phyloP scores from a whole-genome alignment of 192 early-diverging fungal species.

The Allomyces macrogynus region DNA sequence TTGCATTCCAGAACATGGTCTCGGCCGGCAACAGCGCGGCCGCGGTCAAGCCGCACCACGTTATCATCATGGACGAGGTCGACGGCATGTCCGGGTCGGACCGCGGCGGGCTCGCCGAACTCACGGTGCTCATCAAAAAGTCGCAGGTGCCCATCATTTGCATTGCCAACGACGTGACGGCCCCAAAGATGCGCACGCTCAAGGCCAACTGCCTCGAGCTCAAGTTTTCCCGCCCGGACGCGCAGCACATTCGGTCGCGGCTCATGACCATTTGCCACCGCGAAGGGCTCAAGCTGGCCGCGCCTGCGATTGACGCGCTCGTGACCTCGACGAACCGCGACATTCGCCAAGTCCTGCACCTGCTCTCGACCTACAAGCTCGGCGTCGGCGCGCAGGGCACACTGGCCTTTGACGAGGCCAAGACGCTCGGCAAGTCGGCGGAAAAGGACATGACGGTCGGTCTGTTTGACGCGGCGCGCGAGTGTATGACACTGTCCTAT shows the following conservation, averaged over 20 bases:
- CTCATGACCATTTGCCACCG: constrained; percentile 54
- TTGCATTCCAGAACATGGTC: constrained; percentile 6
- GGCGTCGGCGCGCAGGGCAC: constrained; percentile 12
- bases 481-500: constrained; percentile 28
- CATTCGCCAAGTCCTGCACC: constrained; percentile 89
- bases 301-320: constrained; percentile 63
- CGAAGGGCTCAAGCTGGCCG: constrained; percentile 52
- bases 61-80: constrained; percentile 97
- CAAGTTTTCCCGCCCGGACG: constrained; percentile 29
- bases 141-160: constrained; percentile 90
- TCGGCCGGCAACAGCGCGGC: background rate
- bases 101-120: constrained; percentile 68
- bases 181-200: constrained; percentile 64
- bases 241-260: constrained; percentile 47
- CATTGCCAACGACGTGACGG: constrained; percentile 88
- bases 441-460: constrained; percentile 41
- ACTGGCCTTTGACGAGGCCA: constrained; percentile 67
- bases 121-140: constrained; percentile 79
- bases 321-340: constrained; percentile 63
- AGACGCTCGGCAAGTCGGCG: constrained; percentile 16
- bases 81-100: constrained; percentile 98
- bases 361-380: constrained; percentile 74
- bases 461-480: constrained; percentile 56
- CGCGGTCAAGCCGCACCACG: constrained; percentile 18
- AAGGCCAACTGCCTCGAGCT: constrained; percentile 61